phyloP scores from a whole-genome alignment of 2,329 filamentous ascomycete species.

The Allantophomopsis lycopodina region DNA sequence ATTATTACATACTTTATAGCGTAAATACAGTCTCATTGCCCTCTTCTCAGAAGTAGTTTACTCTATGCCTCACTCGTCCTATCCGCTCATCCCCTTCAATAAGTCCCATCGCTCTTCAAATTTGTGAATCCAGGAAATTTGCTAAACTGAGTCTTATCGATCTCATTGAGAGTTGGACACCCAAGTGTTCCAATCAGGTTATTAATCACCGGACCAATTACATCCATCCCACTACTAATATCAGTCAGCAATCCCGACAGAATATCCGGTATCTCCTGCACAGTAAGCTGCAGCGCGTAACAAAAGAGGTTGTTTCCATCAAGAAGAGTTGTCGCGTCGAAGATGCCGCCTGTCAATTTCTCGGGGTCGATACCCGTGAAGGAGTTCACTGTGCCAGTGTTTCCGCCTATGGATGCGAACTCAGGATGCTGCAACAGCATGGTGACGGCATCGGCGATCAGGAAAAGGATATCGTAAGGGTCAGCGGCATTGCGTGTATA shows the following conservation, averaged over 20 bases:
- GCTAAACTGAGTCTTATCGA: constrained; percentile 9
- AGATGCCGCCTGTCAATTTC: constrained; percentile 28
- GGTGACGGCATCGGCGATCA: background rate
- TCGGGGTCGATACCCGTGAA: constrained; percentile 30
- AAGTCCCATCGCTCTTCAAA: background rate
- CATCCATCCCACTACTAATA: constrained; percentile 15
- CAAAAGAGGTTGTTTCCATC: constrained; percentile 33
- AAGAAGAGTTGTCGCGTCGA: constrained; percentile 26
- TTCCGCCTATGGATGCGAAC: constrained; percentile 27
- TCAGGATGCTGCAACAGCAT: background rate
- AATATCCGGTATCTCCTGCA: constrained; percentile 26
- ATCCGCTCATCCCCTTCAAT: background rate
- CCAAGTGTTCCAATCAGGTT: constrained; percentile 5
- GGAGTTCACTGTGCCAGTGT: constrained; percentile 32
- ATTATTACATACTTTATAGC: no score
- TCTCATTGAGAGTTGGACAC: constrained; percentile 9
- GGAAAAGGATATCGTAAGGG: background rate
- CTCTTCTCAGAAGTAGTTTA: no score
- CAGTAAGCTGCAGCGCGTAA: constrained; percentile 25
- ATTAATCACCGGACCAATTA: constrained; percentile 19
- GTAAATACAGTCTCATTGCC: no score
- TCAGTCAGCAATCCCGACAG: constrained; percentile 22
- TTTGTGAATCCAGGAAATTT: constrained; percentile 9
- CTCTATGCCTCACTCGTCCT: no score
- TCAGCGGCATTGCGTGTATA: background rate